Conservation (phyloP, 768 basidiomycete genomes). For the Lactarius tabidus region DNA sequence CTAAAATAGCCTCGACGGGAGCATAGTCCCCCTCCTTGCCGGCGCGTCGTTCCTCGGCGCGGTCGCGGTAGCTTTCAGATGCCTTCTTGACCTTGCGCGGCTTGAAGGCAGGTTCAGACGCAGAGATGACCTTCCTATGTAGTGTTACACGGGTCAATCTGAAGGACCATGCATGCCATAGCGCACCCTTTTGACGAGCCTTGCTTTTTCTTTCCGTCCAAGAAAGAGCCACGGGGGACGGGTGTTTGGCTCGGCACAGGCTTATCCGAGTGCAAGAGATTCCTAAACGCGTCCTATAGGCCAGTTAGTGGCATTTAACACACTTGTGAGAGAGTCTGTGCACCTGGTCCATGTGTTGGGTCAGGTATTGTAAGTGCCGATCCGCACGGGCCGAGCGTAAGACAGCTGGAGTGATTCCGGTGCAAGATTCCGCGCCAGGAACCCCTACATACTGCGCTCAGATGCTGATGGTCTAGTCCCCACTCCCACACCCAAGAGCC, state of each 20-base stretch:
- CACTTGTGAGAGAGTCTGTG: not conserved
- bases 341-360: constrained; percentile 24
- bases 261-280: constrained; percentile 41
- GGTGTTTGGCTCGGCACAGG: constrained; percentile 26
- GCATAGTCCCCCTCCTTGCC: constrained; percentile 73
- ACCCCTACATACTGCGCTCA: not conserved
- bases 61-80: constrained; percentile 61
- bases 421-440: no score
- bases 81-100: constrained; percentile 67
- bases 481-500: not conserved
- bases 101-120: constrained; percentile 67
- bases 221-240: constrained; percentile 34
- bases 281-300: constrained; percentile 57
- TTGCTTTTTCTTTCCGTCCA: constrained; percentile 27
- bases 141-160: not conserved
- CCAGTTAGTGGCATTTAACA: not conserved
- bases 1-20: constrained; percentile 71
- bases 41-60: constrained; percentile 66
- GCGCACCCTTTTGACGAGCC: constrained; percentile 24
- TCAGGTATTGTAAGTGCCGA: not conserved
- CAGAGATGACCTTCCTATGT: constrained; percentile 43
- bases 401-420: not conserved
- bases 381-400: not conserved
- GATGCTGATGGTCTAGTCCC: not conserved
- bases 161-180: not conserved